phyloP scores from a whole-genome alignment of 768 basidiomycete species.

The Termitomyces sp. region DNA sequence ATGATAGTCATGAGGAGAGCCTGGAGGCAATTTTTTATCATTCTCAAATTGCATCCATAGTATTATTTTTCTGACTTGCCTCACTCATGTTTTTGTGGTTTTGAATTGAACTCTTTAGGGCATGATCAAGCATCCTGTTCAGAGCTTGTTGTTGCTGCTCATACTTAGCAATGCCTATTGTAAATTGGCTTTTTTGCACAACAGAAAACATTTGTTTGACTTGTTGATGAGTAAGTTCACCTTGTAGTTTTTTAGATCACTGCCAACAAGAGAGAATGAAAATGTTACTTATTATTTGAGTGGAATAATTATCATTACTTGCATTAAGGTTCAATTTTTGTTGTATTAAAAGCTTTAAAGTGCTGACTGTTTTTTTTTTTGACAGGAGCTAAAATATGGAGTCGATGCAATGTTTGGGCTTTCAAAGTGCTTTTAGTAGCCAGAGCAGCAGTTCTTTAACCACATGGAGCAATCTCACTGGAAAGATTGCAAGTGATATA shows the following conservation, averaged over 20 bases:
- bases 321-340: constrained; percentile 23
- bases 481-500: constrained; percentile 9
- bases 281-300: constrained; percentile 23
- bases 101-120: not conserved
- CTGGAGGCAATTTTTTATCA: not conserved
- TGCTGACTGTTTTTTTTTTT: too few relatives aligned
- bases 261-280: not conserved
- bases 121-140: not conserved
- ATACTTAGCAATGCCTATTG: constrained; percentile 18
- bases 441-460: not conserved
- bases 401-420: too few relatives aligned
- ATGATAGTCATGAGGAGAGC: not conserved
- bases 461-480: constrained; percentile 3
- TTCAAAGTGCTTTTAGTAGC: not conserved
- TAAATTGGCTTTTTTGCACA: constrained; percentile 20
- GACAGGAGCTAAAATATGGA: too few relatives aligned
- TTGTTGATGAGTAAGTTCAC: constrained; percentile 28
- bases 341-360: too few relatives aligned
- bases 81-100: not conserved
- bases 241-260: constrained; percentile 20
- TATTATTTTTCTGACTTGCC: not conserved
- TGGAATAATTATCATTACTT: constrained; percentile 34
- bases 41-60: constrained; percentile 4
- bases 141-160: constrained; percentile 8
- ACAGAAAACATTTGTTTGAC: constrained; percentile 27